phyloP scores from a whole-genome alignment of 306 rosid genomes.

The Neltuma alba region DNA sequence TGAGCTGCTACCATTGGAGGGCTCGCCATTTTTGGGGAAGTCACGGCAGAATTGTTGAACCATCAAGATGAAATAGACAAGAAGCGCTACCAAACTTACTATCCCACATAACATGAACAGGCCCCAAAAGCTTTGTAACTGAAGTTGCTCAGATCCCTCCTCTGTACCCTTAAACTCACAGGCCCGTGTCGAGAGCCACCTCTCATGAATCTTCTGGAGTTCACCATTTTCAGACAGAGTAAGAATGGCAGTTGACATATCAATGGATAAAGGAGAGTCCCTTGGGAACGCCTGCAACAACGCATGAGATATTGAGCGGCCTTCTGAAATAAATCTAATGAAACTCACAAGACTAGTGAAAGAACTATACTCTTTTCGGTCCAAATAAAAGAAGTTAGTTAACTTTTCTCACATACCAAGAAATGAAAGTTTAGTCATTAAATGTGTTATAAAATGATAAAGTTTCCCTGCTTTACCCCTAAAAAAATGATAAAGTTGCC shows the following conservation, averaged over 20 bases:
- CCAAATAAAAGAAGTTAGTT: too few relatives aligned
- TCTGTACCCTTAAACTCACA: not conserved
- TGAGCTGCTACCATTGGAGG: not conserved
- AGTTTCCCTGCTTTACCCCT: too few relatives aligned
- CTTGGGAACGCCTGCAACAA: not conserved
- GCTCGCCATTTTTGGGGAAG: not conserved
- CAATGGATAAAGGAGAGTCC: conserved; percentile 4
- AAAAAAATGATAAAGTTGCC: too few relatives aligned
- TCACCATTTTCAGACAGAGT: not conserved
- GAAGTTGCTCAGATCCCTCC: not conserved
- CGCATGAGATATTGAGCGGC: not conserved
- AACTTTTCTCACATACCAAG: too few relatives aligned
- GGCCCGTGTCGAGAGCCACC: not conserved
- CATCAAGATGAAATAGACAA: not conserved
- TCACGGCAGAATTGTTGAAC: not conserved
- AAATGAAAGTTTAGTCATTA: too few relatives aligned
- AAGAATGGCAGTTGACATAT: not conserved
- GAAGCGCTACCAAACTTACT: not conserved
- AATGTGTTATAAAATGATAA: too few relatives aligned
- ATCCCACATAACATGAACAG: not conserved
- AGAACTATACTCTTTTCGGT: too few relatives aligned
- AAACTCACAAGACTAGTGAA: not conserved
- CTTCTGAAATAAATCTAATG: not conserved
- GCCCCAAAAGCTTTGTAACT: not conserved
- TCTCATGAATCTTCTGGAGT: not conserved